Percentiles rank a stretch among this genome's conserved stretches.
Evolutionary conservation across 257 asterid genomes (phyloP).

Genomic region (Nicotiana tomentosiformis): DNA sequence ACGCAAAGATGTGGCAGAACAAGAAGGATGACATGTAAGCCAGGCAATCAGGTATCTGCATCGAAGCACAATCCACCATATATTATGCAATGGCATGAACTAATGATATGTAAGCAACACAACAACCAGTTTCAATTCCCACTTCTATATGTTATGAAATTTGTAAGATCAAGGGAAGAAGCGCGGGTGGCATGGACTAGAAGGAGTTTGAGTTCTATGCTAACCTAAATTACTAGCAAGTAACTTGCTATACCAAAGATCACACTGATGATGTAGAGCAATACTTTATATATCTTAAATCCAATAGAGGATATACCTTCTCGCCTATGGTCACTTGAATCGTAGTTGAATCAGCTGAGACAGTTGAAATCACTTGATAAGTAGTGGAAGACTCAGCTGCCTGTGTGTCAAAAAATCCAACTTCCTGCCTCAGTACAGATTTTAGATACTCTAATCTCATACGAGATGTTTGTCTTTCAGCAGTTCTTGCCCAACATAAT

Average conservation of each 20-base stretch:
- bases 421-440: slow-evolving; percentile 74
- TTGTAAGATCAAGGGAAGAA: no score
- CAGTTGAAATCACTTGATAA: slow-evolving; percentile 62
- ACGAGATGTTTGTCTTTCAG: slow-evolving; percentile 79
- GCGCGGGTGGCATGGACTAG: no score
- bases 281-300: no score
- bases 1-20: slow-evolving; percentile 66
- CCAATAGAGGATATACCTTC: slow-evolving; percentile 35
- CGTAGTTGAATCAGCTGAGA: slow-evolving; percentile 59
- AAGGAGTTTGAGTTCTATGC: no score
- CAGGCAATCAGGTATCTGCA: slow-evolving; percentile 73
- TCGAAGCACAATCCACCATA: not conserved
- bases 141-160: not conserved
- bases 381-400: slow-evolving; percentile 67
- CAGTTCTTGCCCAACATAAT: slow-evolving; percentile 89
- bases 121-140: not conserved
- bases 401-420: slow-evolving; percentile 76
- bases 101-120: not conserved
- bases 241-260: no score
- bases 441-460: slow-evolving; percentile 87
- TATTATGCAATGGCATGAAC: not conserved
- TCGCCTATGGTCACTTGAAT: slow-evolving; percentile 73
- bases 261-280: no score
- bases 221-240: no score
- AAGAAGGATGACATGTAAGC: slow-evolving; percentile 78